Base-by-base conservation (phyloP, 495 filamentous ascomycete species). In the Geoglossum glabrum region DNA sequence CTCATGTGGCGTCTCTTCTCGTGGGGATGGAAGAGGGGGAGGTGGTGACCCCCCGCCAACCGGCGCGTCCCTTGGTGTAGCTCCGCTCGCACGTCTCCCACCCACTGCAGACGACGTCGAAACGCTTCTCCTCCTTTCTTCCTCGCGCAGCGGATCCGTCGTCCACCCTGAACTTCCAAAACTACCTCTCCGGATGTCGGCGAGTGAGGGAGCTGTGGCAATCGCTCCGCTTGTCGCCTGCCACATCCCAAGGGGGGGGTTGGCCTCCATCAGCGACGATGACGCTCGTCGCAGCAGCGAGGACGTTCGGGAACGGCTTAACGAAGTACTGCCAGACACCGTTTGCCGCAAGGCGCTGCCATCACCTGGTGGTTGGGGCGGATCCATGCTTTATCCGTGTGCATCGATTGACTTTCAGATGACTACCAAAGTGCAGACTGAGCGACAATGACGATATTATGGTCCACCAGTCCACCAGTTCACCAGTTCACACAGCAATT, bases 221-320 rank as follows among this genome's bases (percentile, higher is more conserved):
- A 49, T 33, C 19, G 33, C 54, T 23, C 38, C 30, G 10, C 59
- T 57, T 17, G 59, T 60, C 8, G 59, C 59, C 25, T 58, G 52
- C 59, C 59, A 60, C 59, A 60, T 60, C 11, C 59, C 59, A 57
- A 49, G 21, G 0, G 59, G 59, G 9, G 59, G 59, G 21, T 59
- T 46, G 27, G 38, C 4, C 17, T 58, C 54, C 11, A 59, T 0
- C 9, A 60, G 27, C 8, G 34, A 4, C 9, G 19, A 28, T 13
- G 59, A 60, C n/a, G 54, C 54, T 8, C 52, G 30, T 59, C 54
- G 57, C n/a, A 60, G 13, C 33, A 57, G 4, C 21, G 30, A 46
- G 1, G 36, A 15, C 17, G 38, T 1, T 4, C 49, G 49, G 17
- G 49, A 21, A 27, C 49, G 49, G 49, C 4, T 13, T 15, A 13